A percentile compares a stretch with the other conserved stretches of the same genome.
These are phyloP conservation scores for Trametes polyzona DNA, from an alignment of 1,284 basidiomycete genomes.

Conservation along the genomic window DNA sequence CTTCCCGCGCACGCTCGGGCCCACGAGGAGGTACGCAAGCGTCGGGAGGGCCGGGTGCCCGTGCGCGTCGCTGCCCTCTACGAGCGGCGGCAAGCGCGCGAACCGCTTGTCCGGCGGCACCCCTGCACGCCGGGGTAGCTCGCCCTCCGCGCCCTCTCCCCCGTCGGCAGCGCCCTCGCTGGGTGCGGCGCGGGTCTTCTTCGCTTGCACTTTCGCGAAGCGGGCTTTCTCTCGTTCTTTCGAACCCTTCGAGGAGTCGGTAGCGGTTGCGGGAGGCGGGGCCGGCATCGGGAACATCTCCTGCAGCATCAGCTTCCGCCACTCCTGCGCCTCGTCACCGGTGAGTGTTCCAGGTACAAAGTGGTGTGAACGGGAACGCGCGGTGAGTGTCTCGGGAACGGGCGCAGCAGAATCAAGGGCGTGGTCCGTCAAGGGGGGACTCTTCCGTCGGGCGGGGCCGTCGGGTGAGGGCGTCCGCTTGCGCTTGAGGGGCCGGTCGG, in stretches of 20 bases:
- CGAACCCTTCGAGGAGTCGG: not conserved
- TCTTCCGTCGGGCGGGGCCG: slow-evolving; percentile 44
- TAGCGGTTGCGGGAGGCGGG: slow-evolving; percentile 20
- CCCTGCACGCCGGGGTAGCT: not conserved
- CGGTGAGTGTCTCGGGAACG: not conserved
- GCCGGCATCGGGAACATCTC: slow-evolving; percentile 59
- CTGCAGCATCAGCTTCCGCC: slow-evolving; percentile 52
- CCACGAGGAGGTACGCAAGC: slow-evolving; percentile 69
- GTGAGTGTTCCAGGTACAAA: slow-evolving; percentile 44
- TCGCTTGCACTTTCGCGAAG: slow-evolving; percentile 1
- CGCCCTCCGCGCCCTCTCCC: not conserved
- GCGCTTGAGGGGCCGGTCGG: slow-evolving; percentile 29
- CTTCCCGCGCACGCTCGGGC: slow-evolving; percentile 83
- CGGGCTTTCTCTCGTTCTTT: slow-evolving; percentile 12
- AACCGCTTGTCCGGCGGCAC: too few species aligned
- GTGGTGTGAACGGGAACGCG: slow-evolving; percentile 2
- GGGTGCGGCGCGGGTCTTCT: not conserved
- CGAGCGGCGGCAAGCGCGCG: slow-evolving; percentile 14
- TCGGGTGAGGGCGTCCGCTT: slow-evolving; percentile 32
- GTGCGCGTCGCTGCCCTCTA: not conserved
- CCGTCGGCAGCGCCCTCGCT: not conserved
- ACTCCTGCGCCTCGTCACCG: slow-evolving; percentile 51
- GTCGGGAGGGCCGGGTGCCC: slow-evolving; percentile 10
- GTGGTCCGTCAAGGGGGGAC: slow-evolving; percentile 16
- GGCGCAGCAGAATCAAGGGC: slow-evolving; percentile 10